phyloP scores from a whole-genome alignment of 2,329 filamentous ascomycete species.

The Pestalotiopsis sp. region DNA sequence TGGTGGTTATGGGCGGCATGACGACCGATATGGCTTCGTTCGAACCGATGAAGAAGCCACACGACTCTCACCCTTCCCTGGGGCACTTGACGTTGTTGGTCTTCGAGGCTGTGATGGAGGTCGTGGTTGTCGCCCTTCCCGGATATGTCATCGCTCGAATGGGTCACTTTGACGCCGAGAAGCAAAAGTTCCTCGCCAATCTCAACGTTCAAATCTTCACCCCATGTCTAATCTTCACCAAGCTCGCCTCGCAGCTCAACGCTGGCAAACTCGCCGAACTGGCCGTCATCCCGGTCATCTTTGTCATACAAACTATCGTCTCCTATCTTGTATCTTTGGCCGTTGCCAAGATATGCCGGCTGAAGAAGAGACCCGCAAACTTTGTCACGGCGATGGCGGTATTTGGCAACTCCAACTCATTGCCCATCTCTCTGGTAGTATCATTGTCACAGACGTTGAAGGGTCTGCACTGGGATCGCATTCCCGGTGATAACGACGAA shows the following conservation, averaged over 20 bases:
- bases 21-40: constrained; percentile 38
- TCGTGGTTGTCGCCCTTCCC: constrained; percentile 90
- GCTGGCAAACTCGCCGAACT: constrained; percentile 88
- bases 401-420: constrained; percentile 97
- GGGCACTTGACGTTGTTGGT: constrained; percentile 77
- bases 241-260: constrained; percentile 90
- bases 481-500: constrained; percentile 91
- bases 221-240: constrained; percentile 96
- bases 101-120: constrained; percentile 90
- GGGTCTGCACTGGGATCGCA: constrained; percentile 89
- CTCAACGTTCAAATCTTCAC: constrained; percentile 96
- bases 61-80: constrained; percentile 63
- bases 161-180: constrained; percentile 92
- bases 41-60: constrained; percentile 34
- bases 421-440: constrained; percentile 93
- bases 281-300: constrained; percentile 93
- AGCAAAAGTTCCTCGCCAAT: constrained; percentile 95
- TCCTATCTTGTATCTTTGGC: constrained; percentile 76
- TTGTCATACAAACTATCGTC: constrained; percentile 81
- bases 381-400: constrained; percentile 97
- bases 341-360: constrained; percentile 74
- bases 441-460: constrained; percentile 90
- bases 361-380: constrained; percentile 83
- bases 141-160: constrained; percentile 89
- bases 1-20: constrained; percentile 10